Conservation (phyloP, 345 rosid species). For the Citrus hindsii region DNA sequence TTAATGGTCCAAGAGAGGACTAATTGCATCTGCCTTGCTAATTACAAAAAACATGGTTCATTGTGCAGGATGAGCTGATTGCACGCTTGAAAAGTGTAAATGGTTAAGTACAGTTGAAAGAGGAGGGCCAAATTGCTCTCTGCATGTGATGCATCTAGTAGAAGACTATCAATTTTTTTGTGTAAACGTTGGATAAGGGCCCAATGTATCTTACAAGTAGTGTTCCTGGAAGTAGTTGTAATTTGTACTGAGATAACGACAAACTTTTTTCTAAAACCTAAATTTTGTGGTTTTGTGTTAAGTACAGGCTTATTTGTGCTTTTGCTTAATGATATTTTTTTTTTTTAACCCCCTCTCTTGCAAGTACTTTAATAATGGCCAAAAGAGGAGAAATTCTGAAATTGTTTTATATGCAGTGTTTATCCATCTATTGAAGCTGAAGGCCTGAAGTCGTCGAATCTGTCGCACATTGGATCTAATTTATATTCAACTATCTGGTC, state of each 20-base stretch:
- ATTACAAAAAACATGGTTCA: not conserved
- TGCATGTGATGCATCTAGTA: not conserved
- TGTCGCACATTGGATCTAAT: no score
- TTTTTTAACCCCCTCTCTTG: not conserved
- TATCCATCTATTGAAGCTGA: no score
- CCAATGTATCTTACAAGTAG: not conserved
- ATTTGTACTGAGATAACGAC: not conserved
- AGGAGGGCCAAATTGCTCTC: not conserved
- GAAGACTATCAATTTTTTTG: slow-evolving; percentile 11
- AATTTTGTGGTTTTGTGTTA: not conserved
- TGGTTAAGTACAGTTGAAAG: slow-evolving; percentile 20
- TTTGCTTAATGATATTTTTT: not conserved
- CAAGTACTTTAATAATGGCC: no score
- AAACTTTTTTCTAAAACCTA: not conserved
- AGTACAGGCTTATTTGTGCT: not conserved
- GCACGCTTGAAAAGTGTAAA: slow-evolving; percentile 58
- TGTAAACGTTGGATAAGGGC: slow-evolving; percentile 12
- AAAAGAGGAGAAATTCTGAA: no score
- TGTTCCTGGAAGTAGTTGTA: not conserved
- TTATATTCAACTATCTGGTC: no score
- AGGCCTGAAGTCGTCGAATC: no score
- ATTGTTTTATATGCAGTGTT: no score
- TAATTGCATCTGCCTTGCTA: slow-evolving; percentile 1
- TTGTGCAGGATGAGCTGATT: slow-evolving; percentile 84
- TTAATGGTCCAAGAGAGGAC: not conserved